Conservation (phyloP, 805 yeast genomes). For the Torulaspora delbrueckii region DNA sequence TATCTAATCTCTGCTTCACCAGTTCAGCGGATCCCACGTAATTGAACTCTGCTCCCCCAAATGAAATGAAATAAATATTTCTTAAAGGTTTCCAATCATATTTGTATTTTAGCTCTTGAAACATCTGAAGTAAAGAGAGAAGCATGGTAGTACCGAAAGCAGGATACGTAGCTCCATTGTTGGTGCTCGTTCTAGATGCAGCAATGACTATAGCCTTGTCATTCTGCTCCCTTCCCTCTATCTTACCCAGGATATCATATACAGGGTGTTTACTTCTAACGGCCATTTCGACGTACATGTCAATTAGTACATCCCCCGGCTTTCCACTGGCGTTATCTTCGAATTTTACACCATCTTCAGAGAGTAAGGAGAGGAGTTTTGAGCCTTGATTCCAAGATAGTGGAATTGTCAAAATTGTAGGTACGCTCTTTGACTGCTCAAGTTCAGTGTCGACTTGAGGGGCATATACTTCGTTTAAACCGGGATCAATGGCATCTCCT, state of each 20-base stretch:
- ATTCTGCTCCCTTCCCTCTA: conserved; percentile 74
- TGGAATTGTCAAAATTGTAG: conserved; percentile 73
- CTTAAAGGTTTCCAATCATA: conserved; percentile 81
- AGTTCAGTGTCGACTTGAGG: conserved; percentile 42
- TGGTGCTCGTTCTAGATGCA: conserved; percentile 72
- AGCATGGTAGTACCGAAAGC: conserved; percentile 71
- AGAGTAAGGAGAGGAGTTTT: conserved; percentile 33
- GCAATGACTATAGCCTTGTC: conserved; percentile 73
- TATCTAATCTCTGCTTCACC: conserved; percentile 52
- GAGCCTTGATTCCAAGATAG: conserved; percentile 68
- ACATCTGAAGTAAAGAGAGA: conserved; percentile 63
- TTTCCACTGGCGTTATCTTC: conserved; percentile 24
- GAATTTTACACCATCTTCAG: conserved; percentile 28
- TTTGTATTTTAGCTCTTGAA: conserved; percentile 57
- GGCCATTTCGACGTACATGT: conserved; percentile 40
- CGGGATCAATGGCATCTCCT: conserved; percentile 80
- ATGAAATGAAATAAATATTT: conserved; percentile 74
- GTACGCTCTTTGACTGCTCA: conserved; percentile 48
- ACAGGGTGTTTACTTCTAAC: conserved; percentile 55
- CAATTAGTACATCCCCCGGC: conserved; percentile 16
- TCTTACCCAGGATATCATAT: conserved; percentile 75
- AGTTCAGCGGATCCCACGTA: conserved; percentile 82
- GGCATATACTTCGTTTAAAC: conserved; percentile 28
- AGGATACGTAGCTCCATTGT: conserved; percentile 68
- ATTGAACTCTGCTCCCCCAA: conserved; percentile 78